Percentiles rank a stretch among this genome's conserved stretches.
Evolutionary conservation across 164 flowering plant species (phyloP).

Genomic region (Platanus orientalis): DNA sequence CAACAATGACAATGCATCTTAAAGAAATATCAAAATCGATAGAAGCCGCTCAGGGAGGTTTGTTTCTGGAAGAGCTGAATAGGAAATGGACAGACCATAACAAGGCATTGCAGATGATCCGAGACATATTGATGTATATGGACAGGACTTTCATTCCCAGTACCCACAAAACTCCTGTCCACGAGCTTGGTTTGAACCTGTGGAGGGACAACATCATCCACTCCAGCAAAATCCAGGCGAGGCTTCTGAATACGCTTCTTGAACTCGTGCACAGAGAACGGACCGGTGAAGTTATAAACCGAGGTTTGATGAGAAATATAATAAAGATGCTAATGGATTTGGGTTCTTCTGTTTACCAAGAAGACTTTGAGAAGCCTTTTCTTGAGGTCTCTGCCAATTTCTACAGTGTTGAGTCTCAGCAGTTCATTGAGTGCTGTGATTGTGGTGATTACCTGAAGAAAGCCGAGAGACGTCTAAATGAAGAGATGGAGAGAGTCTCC

Average conservation of each 20-base stretch:
- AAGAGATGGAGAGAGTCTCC: constrained; percentile 79
- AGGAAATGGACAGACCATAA: constrained; percentile 87
- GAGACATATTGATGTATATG: constrained; percentile 97
- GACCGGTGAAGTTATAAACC: constrained; percentile 73
- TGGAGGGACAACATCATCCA: constrained; percentile 83
- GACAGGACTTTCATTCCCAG: constrained; percentile 86
- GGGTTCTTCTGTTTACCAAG: constrained; percentile 74
- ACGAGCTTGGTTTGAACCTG: constrained; percentile 79
- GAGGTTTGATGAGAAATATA: constrained; percentile 77
- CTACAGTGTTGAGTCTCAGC: constrained; percentile 71
- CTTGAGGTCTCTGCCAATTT: constrained; percentile 75
- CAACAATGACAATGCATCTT: constrained; percentile 74
- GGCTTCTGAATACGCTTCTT: constrained; percentile 68
- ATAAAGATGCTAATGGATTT: constrained; percentile 84
- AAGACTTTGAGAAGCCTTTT: constrained; percentile 76
- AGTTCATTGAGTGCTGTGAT: constrained; percentile 77
- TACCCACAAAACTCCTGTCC: constrained; percentile 76
- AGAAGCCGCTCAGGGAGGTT: constrained; percentile 74
- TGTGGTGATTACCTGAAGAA: constrained; percentile 80
- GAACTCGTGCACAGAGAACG: constrained; percentile 68
- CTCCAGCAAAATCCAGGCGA: constrained; percentile 58
- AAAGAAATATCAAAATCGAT: constrained; percentile 69
- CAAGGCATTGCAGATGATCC: constrained; percentile 80
- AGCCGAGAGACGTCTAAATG: constrained; percentile 77
- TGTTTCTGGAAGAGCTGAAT: constrained; percentile 83